phyloP scores from a whole-genome alignment of 768 basidiomycete species.

The Tylopilus vinaceipallidus region DNA sequence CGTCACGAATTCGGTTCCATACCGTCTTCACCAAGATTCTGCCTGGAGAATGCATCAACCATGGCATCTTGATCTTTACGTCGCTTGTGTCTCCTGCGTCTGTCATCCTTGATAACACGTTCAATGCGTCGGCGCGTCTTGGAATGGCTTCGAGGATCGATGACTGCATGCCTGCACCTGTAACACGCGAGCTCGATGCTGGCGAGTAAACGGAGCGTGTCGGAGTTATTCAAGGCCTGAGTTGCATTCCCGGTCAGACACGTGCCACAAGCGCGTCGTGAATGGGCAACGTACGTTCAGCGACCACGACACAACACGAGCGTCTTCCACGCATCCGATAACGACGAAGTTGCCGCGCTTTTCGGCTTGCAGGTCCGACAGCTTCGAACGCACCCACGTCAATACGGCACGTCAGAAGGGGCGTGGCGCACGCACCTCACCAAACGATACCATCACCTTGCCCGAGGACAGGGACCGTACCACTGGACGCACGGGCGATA shows the following conservation, averaged over 20 bases:
- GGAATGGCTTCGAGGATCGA: conserved; percentile 63
- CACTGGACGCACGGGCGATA: conserved; percentile 12
- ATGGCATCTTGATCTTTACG: conserved; percentile 84
- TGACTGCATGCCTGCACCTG: conserved; percentile 63
- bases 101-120: conserved; percentile 81
- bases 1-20: conserved; percentile 27
- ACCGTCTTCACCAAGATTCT: conserved; percentile 36
- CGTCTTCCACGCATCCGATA: conserved; percentile 72
- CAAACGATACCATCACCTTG: conserved; percentile 68
- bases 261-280: conserved; percentile 1
- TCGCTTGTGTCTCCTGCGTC: conserved; percentile 73
- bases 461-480: conserved; percentile 55
- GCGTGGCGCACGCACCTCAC: conserved; percentile 49
- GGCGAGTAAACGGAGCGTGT: conserved; percentile 77
- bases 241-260: conserved; percentile 11
- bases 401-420: not conserved
- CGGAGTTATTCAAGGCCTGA: conserved; percentile 79
- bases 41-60: conserved; percentile 72
- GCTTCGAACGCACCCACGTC: conserved; percentile 36
- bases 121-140: conserved; percentile 72
- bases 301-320: conserved; percentile 80
- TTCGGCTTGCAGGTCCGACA: conserved; percentile 76
- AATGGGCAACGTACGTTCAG: conserved; percentile 57
- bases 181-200: conserved; percentile 86
- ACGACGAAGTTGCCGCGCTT: conserved; percentile 88